Evolutionary conservation across 768 basidiomycete genomes (phyloP).

Genomic region (Trichaptum fuscoviolaceum): DNA sequence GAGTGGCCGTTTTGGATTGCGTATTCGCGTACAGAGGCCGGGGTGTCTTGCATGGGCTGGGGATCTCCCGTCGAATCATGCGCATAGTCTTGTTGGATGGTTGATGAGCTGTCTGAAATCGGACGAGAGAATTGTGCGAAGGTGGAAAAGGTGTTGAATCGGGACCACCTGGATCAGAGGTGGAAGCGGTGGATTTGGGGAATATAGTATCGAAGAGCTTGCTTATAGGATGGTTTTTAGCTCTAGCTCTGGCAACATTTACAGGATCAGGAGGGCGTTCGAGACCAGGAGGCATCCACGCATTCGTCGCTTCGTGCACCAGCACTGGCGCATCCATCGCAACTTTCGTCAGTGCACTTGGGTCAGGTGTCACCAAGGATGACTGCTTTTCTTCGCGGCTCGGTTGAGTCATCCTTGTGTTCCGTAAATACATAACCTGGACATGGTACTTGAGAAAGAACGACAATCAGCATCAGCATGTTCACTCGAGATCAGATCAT

Average conservation of each 20-base stretch:
- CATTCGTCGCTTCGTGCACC: conserved; percentile 89
- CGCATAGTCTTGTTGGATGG: no score
- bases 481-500: no score
- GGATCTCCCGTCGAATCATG: no score
- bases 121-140: no score
- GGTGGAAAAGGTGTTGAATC: no score
- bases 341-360: conserved; percentile 55
- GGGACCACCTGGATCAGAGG: no score
- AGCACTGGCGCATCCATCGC: conserved; percentile 66
- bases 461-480: not conserved
- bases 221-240: no score
- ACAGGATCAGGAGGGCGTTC: conserved; percentile 25
- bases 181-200: no score
- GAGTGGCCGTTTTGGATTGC: conserved; percentile 63
- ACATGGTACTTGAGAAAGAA: conserved; percentile 47
- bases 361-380: conserved; percentile 87
- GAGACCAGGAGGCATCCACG: conserved; percentile 59
- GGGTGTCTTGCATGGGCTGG: not conserved
- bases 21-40: conserved; percentile 42
- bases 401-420: conserved; percentile 64
- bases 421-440: conserved; percentile 71
- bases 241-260: no score
- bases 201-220: no score
- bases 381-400: conserved; percentile 60
- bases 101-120: no score